phyloP scores from a whole-genome alignment of 176 grass and related monocot species.

The Tuctoria greenei region DNA sequence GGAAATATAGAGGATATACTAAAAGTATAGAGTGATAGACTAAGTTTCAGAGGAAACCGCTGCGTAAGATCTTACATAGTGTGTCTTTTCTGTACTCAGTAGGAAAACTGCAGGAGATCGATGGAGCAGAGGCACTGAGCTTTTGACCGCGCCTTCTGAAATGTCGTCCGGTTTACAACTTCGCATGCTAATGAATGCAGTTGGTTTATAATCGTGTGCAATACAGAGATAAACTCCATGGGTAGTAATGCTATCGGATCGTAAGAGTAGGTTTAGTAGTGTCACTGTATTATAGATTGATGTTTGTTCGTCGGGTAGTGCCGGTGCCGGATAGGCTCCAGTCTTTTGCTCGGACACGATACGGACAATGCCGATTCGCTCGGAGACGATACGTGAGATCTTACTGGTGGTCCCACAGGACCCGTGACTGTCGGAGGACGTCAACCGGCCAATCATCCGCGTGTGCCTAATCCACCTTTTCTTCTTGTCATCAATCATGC shows the following conservation, averaged over 20 bases:
- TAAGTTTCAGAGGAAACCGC: no score
- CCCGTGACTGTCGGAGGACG: slow-evolving; percentile 8
- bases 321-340: slow-evolving; percentile 9
- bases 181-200: not conserved
- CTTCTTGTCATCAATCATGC: not conserved
- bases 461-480: not conserved
- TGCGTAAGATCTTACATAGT: no score
- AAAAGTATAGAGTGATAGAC: no score
- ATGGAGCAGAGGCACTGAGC: not conserved
- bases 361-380: not conserved
- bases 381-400: slow-evolving; percentile 13
- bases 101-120: no score
- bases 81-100: no score
- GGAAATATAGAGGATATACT: no score
- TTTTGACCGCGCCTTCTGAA: not conserved
- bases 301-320: not conserved
- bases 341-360: slow-evolving; percentile 20
- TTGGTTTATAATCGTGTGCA: not conserved
- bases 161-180: not conserved
- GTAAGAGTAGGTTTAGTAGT: not conserved
- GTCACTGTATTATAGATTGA: not conserved
- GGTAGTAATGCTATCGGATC: not conserved
- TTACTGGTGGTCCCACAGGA: slow-evolving; percentile 10
- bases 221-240: not conserved
- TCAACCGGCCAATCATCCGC: not conserved